These are phyloP conservation scores for Hymenoscyphus repandus DNA, from an alignment of 2,329 filamentous ascomycete species.

Conservation along the genomic window DNA sequence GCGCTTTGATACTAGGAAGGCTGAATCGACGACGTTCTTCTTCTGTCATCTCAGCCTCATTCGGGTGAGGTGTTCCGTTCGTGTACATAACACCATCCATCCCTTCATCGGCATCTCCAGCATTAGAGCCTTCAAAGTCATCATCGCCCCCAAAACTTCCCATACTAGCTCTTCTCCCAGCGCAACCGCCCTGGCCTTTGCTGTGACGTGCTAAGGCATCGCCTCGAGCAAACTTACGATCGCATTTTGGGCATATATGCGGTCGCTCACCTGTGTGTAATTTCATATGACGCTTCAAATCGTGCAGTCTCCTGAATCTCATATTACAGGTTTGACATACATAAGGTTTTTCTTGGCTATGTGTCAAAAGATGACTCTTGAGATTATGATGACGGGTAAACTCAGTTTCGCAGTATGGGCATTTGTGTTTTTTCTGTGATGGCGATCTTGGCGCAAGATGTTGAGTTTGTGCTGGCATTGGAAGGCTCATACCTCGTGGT, in stretches of 20 bases:
- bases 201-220: constrained; percentile 93
- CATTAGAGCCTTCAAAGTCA: constrained; percentile 55
- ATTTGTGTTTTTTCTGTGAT: constrained; percentile 86
- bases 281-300: constrained; percentile 93
- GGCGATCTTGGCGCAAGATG: constrained; percentile 59
- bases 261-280: constrained; percentile 94
- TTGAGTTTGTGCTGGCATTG: constrained; percentile 44
- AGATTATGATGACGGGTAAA: constrained; percentile 97
- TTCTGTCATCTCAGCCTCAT: constrained; percentile 56
- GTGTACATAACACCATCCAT: constrained; percentile 52
- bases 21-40: constrained; percentile 61
- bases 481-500: constrained; percentile 50
- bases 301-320: constrained; percentile 86
- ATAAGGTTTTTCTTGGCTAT: constrained; percentile 97
- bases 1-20: constrained; percentile 69
- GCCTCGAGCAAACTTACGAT: constrained; percentile 88
- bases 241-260: constrained; percentile 91
- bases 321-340: constrained; percentile 90
- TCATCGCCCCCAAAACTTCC: constrained; percentile 76
- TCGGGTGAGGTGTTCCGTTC: constrained; percentile 39
- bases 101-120: constrained; percentile 48
- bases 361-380: constrained; percentile 93
- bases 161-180: constrained; percentile 82
- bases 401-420: constrained; percentile 91
- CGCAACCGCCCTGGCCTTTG: constrained; percentile 92